Conservation (phyloP, 2,329 filamentous ascomycete genomes). For the Colletotrichum ledebouriae region DNA sequence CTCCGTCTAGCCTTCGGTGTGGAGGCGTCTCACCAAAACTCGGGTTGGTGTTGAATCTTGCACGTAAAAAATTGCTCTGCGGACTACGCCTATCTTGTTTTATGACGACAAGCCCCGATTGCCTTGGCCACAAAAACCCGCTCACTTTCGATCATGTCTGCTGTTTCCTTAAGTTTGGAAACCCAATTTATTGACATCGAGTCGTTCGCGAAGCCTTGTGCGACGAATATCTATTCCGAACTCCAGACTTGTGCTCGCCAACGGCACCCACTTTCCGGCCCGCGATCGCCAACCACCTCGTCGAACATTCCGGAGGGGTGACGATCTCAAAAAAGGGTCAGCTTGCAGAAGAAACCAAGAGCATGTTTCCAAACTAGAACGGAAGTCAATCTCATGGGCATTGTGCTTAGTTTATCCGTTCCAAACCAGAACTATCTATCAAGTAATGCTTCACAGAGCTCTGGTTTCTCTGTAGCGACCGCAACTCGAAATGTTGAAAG, state of each 20-base stretch:
- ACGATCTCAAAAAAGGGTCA: conserved; percentile 19
- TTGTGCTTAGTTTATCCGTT: neutral
- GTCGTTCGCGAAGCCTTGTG: conserved; percentile 9
- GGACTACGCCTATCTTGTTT: neutral
- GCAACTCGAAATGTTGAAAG: neutral
- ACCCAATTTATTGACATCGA: neutral
- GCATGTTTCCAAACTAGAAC: neutral
- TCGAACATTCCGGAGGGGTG: conserved; percentile 28
- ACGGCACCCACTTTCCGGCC: conserved; percentile 12
- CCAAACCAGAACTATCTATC: neutral
- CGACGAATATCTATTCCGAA: neutral
- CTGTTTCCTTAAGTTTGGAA: neutral
- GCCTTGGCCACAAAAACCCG: neutral
- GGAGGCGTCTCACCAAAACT: conserved; percentile 16
- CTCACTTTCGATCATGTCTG: conserved; percentile 15
- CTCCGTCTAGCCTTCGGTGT: conserved; percentile 25
- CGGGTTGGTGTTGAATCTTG: neutral
- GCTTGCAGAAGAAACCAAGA: conserved; percentile 1
- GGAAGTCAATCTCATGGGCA: neutral
- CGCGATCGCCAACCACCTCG: conserved; percentile 5
- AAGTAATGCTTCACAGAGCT: no score
- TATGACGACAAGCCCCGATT: conserved; percentile 10
- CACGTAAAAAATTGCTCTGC: neutral
- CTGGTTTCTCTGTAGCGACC: neutral
- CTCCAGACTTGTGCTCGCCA: neutral